These are phyloP conservation scores for Lagenidium sp. DNA, from an alignment of 352 stramenopile species.

Conservation along the genomic window DNA sequence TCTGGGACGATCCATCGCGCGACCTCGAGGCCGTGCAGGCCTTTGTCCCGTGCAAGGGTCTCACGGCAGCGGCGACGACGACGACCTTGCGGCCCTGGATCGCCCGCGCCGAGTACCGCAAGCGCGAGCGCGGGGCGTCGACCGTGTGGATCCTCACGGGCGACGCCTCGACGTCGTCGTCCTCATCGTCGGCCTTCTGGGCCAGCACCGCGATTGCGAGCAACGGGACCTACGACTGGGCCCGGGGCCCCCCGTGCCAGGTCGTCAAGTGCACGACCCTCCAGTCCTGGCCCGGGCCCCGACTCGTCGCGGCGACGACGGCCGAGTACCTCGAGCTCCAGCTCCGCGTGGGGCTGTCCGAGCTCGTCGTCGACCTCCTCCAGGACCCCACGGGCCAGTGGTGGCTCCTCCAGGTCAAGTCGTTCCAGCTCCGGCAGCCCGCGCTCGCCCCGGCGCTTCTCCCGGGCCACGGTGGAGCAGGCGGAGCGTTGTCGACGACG, in stretches of 20 bases:
- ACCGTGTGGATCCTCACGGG: conserved; percentile 51
- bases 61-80: conserved; percentile 3
- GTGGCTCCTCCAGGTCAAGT: conserved; percentile 69
- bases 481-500: not conserved
- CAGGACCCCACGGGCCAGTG: conserved; percentile 39
- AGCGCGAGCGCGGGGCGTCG: conserved; percentile 32
- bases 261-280: conserved; percentile 40
- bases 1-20: not conserved
- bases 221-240: no score
- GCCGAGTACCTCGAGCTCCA: conserved; percentile 23
- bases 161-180: conserved; percentile 1
- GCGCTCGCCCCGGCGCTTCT: no score
- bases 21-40: conserved; percentile 24
- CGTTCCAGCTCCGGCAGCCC: conserved; percentile 28
- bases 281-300: conserved; percentile 43
- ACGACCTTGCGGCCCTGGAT: conserved; percentile 35
- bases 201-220: no score
- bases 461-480: no score
- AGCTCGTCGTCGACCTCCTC: conserved; percentile 47
- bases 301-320: conserved; percentile 24
- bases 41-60: conserved; percentile 35
- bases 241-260: conserved; percentile 27
- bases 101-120: conserved; percentile 35
- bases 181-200: conserved; percentile 2
- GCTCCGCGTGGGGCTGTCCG: conserved; percentile 22